Conservation (phyloP, 2,329 filamentous ascomycete species). For the Monosporascus sp. region DNA sequence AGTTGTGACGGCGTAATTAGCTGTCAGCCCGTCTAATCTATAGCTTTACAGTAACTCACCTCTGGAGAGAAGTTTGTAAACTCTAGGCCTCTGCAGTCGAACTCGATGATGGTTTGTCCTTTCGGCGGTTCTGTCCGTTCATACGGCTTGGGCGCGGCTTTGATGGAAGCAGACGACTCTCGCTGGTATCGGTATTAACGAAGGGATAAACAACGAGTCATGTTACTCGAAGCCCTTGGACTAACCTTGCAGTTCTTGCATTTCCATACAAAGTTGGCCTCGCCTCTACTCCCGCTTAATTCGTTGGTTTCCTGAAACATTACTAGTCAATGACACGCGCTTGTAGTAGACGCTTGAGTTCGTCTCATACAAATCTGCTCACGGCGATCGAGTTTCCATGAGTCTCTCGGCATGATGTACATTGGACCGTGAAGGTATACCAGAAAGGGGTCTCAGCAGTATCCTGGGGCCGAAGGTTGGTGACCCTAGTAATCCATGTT, state of each 20-base stretch:
- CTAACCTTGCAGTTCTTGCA: constrained; percentile 95
- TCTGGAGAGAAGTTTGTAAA: constrained; percentile 89
- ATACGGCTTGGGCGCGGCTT: constrained; percentile 67
- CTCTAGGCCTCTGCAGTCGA: constrained; percentile 91
- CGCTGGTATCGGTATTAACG: constrained; percentile 44
- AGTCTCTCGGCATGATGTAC: constrained; percentile 90
- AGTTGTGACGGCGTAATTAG: neutral
- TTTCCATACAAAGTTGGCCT: constrained; percentile 99
- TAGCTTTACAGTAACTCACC: constrained; percentile 40
- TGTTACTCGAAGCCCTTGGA: constrained; percentile 1
- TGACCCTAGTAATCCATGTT: constrained; percentile 58
- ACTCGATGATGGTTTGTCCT: constrained; percentile 73
- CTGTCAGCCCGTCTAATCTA: neutral
- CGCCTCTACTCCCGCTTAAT: constrained; percentile 85
- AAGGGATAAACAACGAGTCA: constrained; percentile 1
- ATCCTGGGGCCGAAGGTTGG: constrained; percentile 80
- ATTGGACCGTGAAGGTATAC: constrained; percentile 98
- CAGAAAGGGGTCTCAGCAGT: constrained; percentile 79
- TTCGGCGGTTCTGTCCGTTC: constrained; percentile 67
- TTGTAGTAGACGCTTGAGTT: neutral
- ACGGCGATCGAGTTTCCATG: constrained; percentile 84
- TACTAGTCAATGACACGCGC: constrained; percentile 3
- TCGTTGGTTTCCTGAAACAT: constrained; percentile 72
- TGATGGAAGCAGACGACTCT: constrained; percentile 82
- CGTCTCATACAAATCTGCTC: constrained; percentile 73